Percentiles rank a stretch among this genome's conserved stretches.
These are phyloP conservation scores for Beauveria asiatica DNA, from an alignment of 2,329 filamentous ascomycete genomes.

Conservation along the genomic window DNA sequence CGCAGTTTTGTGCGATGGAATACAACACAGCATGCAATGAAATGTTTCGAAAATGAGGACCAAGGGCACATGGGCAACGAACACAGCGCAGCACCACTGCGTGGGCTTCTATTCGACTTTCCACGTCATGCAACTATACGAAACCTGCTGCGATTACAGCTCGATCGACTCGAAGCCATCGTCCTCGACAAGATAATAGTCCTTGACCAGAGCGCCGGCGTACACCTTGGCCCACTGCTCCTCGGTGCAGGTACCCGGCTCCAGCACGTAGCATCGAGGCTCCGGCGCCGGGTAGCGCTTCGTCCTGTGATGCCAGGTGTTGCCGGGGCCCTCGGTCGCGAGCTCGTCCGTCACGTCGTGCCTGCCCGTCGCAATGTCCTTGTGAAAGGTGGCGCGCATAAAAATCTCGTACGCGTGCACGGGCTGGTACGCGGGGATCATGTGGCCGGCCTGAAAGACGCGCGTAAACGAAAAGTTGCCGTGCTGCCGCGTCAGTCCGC, in stretches of 20 bases:
- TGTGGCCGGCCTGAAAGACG: constrained; percentile 57
- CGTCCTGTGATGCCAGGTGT: constrained; percentile 52
- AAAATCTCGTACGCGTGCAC: constrained; percentile 49
- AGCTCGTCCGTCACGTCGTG: constrained; percentile 41
- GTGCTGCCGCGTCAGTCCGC: constrained; percentile 63
- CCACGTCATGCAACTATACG: not conserved
- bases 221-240: constrained; percentile 44
- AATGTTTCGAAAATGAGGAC: not conserved
- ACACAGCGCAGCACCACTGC: not conserved
- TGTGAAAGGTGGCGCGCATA: constrained; percentile 46
- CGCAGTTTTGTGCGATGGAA: not conserved
- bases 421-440: constrained; percentile 52
- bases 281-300: constrained; percentile 35
- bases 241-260: constrained; percentile 45
- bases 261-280: constrained; percentile 51
- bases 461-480: constrained; percentile 63
- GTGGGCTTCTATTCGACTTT: not conserved
- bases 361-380: constrained; percentile 46
- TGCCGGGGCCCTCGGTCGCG: constrained; percentile 40
- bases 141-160: not conserved
- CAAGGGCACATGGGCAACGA: not conserved
- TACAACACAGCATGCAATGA: not conserved
- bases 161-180: constrained; percentile 1
- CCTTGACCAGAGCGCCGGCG: constrained; percentile 41
- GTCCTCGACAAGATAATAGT: constrained; percentile 23